Percentiles rank a stretch among this genome's conserved stretches.
These are phyloP conservation scores for Hagleromyces aurorensis DNA, from an alignment of 805 yeast genomes.

Conservation along the genomic window DNA sequence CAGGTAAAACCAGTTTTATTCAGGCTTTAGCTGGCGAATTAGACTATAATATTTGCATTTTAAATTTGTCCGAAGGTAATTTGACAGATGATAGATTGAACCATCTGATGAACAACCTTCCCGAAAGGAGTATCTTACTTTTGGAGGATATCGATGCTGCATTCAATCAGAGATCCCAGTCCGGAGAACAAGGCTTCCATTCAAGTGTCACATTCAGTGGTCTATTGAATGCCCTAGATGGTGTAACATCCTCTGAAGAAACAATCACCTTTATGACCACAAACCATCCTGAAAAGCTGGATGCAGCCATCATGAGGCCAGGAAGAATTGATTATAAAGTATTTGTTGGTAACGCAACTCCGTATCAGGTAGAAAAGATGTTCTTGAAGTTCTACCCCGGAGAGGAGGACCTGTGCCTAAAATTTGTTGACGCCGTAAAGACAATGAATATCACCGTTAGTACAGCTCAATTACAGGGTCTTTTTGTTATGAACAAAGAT, in stretches of 20 bases:
- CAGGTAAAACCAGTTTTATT: constrained; percentile 92
- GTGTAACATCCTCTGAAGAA: constrained; percentile 96
- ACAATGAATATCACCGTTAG: constrained; percentile 54
- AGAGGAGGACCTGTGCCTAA: constrained; percentile 44
- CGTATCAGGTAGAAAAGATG: constrained; percentile 73
- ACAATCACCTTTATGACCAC: constrained; percentile 97
- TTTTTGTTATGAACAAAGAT: constrained; percentile 85
- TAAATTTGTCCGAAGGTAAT: constrained; percentile 84
- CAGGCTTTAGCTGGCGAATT: constrained; percentile 95
- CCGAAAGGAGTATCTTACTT: constrained; percentile 75
- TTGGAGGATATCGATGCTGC: constrained; percentile 97
- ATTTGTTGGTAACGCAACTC: constrained; percentile 79
- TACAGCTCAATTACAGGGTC: constrained; percentile 92
- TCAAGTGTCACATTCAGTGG: constrained; percentile 96
- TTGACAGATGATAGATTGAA: constrained; percentile 91
- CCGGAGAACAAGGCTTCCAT: constrained; percentile 65
- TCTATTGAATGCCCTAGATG: constrained; percentile 85
- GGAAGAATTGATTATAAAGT: constrained; percentile 88
- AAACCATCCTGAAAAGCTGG: constrained; percentile 89
- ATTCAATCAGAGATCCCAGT: constrained; percentile 71
- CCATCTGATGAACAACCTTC: constrained; percentile 93
- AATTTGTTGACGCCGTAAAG: constrained; percentile 36
- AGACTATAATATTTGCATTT: constrained; percentile 89
- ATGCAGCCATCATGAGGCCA: constrained; percentile 89
- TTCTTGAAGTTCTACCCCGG: constrained; percentile 77